Evolutionary conservation across 305 asterid species (phyloP), one percentile per base, ranked within the genome.

Genomic region (Ilex paraguariensis): DNA sequence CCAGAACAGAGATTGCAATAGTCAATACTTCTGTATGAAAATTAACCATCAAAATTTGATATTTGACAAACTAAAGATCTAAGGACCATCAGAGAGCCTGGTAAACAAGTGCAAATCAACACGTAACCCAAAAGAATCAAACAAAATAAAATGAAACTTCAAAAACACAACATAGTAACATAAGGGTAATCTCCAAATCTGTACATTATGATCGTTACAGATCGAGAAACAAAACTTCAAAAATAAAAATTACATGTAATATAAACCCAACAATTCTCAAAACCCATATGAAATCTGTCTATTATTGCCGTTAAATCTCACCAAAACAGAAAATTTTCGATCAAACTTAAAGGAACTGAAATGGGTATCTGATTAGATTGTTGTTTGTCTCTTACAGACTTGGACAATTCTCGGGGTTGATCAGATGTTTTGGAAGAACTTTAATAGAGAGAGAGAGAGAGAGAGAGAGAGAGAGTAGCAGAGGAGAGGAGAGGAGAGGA

Each of bases 201-300:
- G 21, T 70, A 62, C 76, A 75, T 71, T 68, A 33, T 61, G 72
- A 75, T 78, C 61, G 62, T 68, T 60, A 61, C 65, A 63, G 73
- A 74, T 74, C 83, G 54, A 66, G 57, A 61, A 57, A n/a, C 40
- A 66, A 59, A 66, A 55, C 51, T 33, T 30, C 56, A 56, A 56
- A 66, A 61, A 64, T 54, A 61, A 66, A 65, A 36, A 66, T 75
- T 73, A 86, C 95, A 86, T 82, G 84, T 82, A 65, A 76, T 64
- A 80, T 77, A 64, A 72, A 70, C 66, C 64, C 66, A 60, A 75
- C 76, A 84, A 76, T 82, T 77, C 80, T 70, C 84, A 86, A 81
- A 84, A 84, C 82, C 87, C 73, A 63, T 54, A 59, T 30, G 60
- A 67, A 46, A 8, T 66, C 33, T 52, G 40, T 53, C 45, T 32